Percentiles rank a stretch among this genome's conserved stretches.
Evolutionary conservation across 192 early-diverging fungal genomes (phyloP).

Genomic region (Dispira parvispora): DNA sequence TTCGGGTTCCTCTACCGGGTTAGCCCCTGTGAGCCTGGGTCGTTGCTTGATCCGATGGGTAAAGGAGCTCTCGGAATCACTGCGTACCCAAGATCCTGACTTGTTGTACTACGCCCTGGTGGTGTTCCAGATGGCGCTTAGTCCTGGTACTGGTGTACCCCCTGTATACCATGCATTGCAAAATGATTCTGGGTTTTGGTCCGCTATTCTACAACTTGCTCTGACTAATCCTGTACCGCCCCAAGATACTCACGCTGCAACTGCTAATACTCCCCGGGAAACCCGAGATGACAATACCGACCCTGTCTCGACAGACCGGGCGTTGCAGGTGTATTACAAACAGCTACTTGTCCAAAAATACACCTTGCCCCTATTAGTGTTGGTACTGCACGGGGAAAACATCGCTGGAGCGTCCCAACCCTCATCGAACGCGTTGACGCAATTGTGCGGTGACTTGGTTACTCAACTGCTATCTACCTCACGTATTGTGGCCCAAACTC

Average conservation of each 20-base stretch:
- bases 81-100: background rate
- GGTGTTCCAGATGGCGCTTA: background rate
- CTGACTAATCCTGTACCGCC: background rate
- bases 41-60: background rate
- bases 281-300: background rate
- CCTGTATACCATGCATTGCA: background rate
- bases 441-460: background rate
- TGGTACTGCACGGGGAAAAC: background rate
- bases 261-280: too few relatives aligned
- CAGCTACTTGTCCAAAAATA: slow-evolving; percentile 1
- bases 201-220: background rate
- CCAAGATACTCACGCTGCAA: background rate
- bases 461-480: background rate
- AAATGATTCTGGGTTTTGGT: background rate
- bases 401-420: background rate
- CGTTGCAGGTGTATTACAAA: background rate
- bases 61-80: background rate
- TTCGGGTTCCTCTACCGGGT: too few relatives aligned
- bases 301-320: background rate
- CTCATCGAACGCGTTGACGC: background rate
- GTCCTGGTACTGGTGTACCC: background rate
- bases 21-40: background rate
- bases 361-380: background rate
- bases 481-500: background rate
- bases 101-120: background rate